Evolutionary conservation across 768 basidiomycete species (phyloP).

Genomic region (Leccinum subgranulosum): DNA sequence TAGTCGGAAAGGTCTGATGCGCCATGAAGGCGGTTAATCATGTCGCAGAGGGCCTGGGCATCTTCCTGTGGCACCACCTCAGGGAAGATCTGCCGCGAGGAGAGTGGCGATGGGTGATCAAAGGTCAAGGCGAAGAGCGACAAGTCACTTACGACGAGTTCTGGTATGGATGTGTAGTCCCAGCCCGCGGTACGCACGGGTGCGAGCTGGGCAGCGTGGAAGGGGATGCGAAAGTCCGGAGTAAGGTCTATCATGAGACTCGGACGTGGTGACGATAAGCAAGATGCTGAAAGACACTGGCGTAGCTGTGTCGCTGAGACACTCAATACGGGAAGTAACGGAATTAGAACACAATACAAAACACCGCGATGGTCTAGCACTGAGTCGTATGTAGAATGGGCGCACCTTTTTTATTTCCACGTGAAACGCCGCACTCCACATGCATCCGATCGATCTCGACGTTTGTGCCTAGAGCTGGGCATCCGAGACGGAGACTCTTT

Average conservation of each 20-base stretch:
- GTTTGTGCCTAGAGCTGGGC: too few species aligned
- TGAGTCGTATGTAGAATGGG: neutral
- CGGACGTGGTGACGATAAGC: neutral
- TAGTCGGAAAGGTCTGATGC: conserved; percentile 15
- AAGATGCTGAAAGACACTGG: neutral
- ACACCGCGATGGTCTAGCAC: neutral
- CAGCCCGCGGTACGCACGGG: conserved; percentile 26
- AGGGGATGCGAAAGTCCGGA: conserved; percentile 25
- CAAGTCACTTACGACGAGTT: conserved; percentile 24
- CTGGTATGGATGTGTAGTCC: conserved; percentile 25
- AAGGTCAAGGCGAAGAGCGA: neutral
- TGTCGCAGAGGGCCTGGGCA: conserved; percentile 17
- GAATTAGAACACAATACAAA: conserved; percentile 6
- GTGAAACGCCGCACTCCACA: conserved; percentile 4
- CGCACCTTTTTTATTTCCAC: neutral
- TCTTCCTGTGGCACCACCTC: conserved; percentile 22
- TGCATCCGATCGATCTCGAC: neutral
- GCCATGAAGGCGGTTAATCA: conserved; percentile 11
- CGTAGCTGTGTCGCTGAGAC: neutral
- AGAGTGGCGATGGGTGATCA: neutral
- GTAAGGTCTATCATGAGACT: conserved; percentile 22
- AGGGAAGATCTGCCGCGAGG: conserved; percentile 18
- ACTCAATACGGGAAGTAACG: conserved; percentile 10
- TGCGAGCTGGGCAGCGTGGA: conserved; percentile 29
- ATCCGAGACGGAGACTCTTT: too few species aligned